Evolutionary conservation across 2,329 filamentous ascomycete species (phyloP).

Genomic region (Fusarium lateritium): DNA sequence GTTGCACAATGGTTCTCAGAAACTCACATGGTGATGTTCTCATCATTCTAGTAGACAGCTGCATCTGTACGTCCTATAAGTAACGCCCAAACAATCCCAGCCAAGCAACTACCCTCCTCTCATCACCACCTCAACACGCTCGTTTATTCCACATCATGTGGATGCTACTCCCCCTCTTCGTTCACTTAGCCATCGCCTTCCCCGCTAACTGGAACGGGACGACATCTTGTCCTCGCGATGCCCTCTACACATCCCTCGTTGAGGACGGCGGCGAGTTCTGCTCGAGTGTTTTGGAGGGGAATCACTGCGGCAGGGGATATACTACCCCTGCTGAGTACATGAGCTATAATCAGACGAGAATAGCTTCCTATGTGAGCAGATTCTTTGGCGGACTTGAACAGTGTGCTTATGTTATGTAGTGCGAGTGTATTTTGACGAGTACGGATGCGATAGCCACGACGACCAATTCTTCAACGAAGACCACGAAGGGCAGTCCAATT

Average conservation of each 20-base stretch:
- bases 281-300: conserved; percentile 48
- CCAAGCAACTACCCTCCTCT: not conserved
- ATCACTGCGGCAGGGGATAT: conserved; percentile 41
- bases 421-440: conserved; percentile 48
- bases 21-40: not conserved
- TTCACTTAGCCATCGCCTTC: conserved; percentile 20
- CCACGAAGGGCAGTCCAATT: not conserved
- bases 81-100: conserved; percentile 22
- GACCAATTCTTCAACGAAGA: not conserved
- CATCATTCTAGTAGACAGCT: too few relatives aligned
- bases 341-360: conserved; percentile 48
- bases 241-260: conserved; percentile 51
- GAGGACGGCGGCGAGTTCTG: conserved; percentile 50
- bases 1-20: not conserved
- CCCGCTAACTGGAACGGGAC: conserved; percentile 38
- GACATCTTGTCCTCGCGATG: conserved; percentile 47
- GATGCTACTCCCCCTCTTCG: conserved; percentile 35
- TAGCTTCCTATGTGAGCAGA: conserved; percentile 53
- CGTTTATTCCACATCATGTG: conserved; percentile 43
- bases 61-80: conserved; percentile 34
- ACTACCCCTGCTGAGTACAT: conserved; percentile 51
- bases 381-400: not conserved
- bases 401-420: conserved; percentile 40
- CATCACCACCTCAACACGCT: conserved; percentile 24
- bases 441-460: not conserved